Percentiles rank a stretch among this genome's conserved stretches.
These are phyloP conservation scores for Pestalotiopsis sp. DNA, from an alignment of 2,329 filamentous ascomycete genomes.

Conservation along the genomic window DNA sequence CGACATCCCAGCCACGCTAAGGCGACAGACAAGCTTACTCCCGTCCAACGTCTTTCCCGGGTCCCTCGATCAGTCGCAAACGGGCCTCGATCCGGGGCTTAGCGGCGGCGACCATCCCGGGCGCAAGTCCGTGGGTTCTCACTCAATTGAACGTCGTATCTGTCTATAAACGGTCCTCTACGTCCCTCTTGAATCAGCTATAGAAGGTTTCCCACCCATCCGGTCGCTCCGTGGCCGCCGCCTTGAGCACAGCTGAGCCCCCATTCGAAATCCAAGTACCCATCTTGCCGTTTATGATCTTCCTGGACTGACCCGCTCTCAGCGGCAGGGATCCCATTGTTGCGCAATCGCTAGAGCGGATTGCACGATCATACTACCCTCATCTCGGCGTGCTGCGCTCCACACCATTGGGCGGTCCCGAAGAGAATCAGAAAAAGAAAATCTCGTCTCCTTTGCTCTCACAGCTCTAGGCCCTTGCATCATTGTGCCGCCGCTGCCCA, in stretches of 20 bases:
- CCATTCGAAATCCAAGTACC: neutral
- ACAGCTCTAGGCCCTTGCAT: too few relatives aligned
- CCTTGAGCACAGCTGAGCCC: neutral
- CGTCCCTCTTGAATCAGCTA: neutral
- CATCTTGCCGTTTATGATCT: neutral
- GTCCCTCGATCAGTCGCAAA: neutral
- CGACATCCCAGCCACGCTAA: slow-evolving; percentile 10
- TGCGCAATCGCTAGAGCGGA: slow-evolving; percentile 6
- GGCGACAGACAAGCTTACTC: neutral
- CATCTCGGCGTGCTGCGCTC: neutral
- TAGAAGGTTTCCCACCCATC: neutral
- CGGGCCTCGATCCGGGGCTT: neutral
- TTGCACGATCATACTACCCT: slow-evolving; percentile 7
- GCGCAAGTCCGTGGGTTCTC: neutral
- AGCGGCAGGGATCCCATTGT: neutral
- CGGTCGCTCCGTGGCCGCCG: neutral
- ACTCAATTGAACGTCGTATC: too few relatives aligned
- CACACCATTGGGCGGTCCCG: too few relatives aligned
- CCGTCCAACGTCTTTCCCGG: neutral
- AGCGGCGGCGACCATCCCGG: neutral
- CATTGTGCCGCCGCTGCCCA: too few relatives aligned
- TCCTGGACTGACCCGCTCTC: neutral
- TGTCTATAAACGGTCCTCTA: too few relatives aligned
- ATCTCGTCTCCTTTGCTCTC: too few relatives aligned
- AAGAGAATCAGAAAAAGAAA: too few relatives aligned